These are phyloP conservation scores for Xylaria curta DNA, from an alignment of 495 filamentous ascomycete species.

Conservation along the genomic window DNA sequence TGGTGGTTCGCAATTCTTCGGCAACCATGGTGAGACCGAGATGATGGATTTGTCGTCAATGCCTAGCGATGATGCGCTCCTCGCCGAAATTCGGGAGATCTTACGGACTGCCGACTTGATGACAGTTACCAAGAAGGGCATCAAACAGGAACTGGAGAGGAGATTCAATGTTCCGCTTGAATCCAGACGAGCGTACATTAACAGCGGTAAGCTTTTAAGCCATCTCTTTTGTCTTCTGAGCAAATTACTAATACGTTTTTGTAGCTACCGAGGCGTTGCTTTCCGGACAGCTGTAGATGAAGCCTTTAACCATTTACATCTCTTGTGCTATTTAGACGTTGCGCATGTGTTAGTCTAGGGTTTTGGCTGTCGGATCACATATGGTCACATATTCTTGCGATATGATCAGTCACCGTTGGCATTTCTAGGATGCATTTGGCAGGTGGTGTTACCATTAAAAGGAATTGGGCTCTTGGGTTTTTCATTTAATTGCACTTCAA, in stretches of 20 bases:
- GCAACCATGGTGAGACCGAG: slow-evolving; percentile 69
- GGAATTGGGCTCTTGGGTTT: slow-evolving; percentile 9
- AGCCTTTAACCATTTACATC: slow-evolving; percentile 10
- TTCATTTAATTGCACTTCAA: slow-evolving; percentile 4
- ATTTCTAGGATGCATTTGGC: slow-evolving; percentile 23
- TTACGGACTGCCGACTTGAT: slow-evolving; percentile 91
- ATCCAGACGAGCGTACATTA: slow-evolving; percentile 85
- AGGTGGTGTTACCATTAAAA: slow-evolving; percentile 26
- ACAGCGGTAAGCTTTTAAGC: slow-evolving; percentile 70
- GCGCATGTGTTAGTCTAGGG: background rate
- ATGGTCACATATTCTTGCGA: background rate
- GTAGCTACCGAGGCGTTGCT: slow-evolving; percentile 76
- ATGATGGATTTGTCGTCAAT: slow-evolving; percentile 70
- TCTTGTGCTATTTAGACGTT: background rate
- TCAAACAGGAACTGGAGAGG: slow-evolving; percentile 90
- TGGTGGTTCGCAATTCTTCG: slow-evolving; percentile 55
- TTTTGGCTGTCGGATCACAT: background rate
- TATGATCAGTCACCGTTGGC: slow-evolving; percentile 5
- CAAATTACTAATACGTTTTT: slow-evolving; percentile 44
- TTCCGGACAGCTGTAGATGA: slow-evolving; percentile 66
- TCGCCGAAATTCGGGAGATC: slow-evolving; percentile 94
- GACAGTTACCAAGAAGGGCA: slow-evolving; percentile 97
- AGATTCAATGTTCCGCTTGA: slow-evolving; percentile 85
- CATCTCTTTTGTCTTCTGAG: background rate
- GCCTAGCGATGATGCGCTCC: slow-evolving; percentile 85